Evolutionary conservation across 352 stramenopile species (phyloP), one percentile per base, ranked within the genome.

Genomic region (Aphanomyces euteiches): DNA sequence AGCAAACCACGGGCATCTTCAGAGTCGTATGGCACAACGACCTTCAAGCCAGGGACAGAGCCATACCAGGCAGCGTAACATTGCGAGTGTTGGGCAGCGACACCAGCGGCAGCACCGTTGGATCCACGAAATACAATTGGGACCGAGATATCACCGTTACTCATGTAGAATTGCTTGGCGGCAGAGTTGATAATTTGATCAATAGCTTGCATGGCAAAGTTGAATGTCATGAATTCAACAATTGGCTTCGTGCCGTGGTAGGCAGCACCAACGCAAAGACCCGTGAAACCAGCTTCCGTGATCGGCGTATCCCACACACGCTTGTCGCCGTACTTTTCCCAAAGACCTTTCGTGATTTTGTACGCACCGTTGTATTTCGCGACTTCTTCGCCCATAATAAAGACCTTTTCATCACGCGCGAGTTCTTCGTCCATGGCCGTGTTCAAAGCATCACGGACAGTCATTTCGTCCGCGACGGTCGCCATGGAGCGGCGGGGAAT

Each of bases 181-280:
- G 97, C 97, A 68, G 90, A 98, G 81, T 99, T 99, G 60, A 99
- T 90, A 75, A 99, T 98, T 78, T 99, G 97, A 87, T 99, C 98
- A 74, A 99, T 99, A 38, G 97, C 97, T 77, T 99, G 97, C 93
- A 99, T 98, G 69, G 95, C 96, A 80, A 99, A 99, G 83, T 99
- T 99, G 78, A 98, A 99, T 36, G 97, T 99, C 98, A 99, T 99
- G 82, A 99, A 99, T 87, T 99, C 98, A 28, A 99, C 90, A 56
- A 99, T 92, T 45, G 98, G 98, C 79, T 96, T 93, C 12, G 98
- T 90, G 83, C 97, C 92, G 78, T 99, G 96, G 86, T 98, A 98
- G 54, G 97, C 90, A 45, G 96, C 90, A 56, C 96, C 96, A 41
- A 98, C 80, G 40, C 92, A 96, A 39, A 99, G 80, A 60, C 93